Evolutionary conservation across 176 grass and related monocot species (phyloP).

Genomic region (Bothriochloa decipiens): DNA sequence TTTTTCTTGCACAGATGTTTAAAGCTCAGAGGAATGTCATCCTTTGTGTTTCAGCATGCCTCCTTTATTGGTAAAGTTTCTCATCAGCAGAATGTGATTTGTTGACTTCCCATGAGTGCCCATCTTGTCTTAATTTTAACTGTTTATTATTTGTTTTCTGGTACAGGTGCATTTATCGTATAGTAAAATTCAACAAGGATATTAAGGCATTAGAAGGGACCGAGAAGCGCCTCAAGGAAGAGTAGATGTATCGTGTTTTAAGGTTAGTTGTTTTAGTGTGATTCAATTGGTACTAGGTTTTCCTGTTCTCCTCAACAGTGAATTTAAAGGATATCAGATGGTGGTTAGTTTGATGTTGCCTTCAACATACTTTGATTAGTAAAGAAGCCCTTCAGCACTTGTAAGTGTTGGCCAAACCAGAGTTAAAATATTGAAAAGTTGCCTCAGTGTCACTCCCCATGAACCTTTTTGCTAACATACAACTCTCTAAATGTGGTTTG

Average conservation of each 20-base stretch:
- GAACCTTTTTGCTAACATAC: not conserved
- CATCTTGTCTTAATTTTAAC: not conserved
- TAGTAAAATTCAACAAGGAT: conserved; percentile 81
- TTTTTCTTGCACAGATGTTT: conserved; percentile 71
- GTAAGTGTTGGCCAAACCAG: not conserved
- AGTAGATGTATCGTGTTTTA: conserved; percentile 46
- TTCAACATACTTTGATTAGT: not conserved
- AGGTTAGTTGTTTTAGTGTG: conserved; percentile 37
- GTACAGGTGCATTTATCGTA: conserved; percentile 70
- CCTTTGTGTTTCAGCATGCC: conserved; percentile 72
- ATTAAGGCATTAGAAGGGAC: conserved; percentile 77
- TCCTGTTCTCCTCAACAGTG: not conserved
- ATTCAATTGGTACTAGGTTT: not conserved
- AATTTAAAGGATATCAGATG: not conserved
- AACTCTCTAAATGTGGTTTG: not conserved
- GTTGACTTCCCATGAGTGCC: conserved; percentile 11
- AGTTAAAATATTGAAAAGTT: not conserved
- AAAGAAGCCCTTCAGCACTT: not conserved
- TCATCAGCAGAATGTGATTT: conserved; percentile 28
- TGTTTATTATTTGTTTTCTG: conserved; percentile 7
- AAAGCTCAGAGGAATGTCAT: conserved; percentile 96
- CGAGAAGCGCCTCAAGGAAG: conserved; percentile 78
- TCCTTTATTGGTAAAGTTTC: conserved; percentile 86
- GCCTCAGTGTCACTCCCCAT: not conserved
- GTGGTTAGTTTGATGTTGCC: conserved; percentile 1